Evolutionary conservation across 495 filamentous ascomycete species (phyloP), one percentile per base, ranked within the genome.

Genomic region (Apiosordaria backusii): DNA sequence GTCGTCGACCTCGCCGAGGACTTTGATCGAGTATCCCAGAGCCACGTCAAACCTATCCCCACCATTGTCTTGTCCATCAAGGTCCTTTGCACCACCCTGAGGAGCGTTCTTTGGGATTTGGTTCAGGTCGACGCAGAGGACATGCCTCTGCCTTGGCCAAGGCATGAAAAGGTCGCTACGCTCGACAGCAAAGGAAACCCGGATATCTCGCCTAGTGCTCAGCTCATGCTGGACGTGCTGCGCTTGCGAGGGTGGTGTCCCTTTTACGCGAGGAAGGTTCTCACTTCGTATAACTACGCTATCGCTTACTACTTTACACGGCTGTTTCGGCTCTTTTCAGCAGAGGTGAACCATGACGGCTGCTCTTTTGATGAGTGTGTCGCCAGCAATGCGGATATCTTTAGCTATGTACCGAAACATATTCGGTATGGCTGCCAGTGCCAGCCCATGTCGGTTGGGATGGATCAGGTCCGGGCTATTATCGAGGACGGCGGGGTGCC

Each of bases 31-130:
- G 66, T 73, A n/a, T 73, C 71, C 18, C 64, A 71, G 6, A 65
- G 71, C 50, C 60, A 69, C 23, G 26, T 71, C n/a, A 55, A 68
- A 24, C 71, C 71, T 16, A 60, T 71, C 10, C 71, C 71, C 6
- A 64, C 69, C 45, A 64, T 73, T 26, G 21, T 73, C n/a, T 15
- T 73, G 3, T 73, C 71, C 9, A 65, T 73, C 60, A 73, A 73
- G 59, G 66, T 71, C 4, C 65, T 73, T 19, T 71, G 66, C 60
- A 61, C 63, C 50, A 62, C 71, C 26, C 62, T 73, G 22, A 60
- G 65, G 26, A 29, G 62, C 25, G 40, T 71, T 4, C 54, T 73
- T 26, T 59, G 67, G 40, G 66, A 73, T 10, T 21, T 72, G 19
- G 70, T 59, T 24, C 62, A 67, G 7, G 45, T 57, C 60, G 65